Evolutionary conservation across 2,329 filamentous ascomycete genomes (phyloP).

Genomic region (Colletotrichum ledebouriae): DNA sequence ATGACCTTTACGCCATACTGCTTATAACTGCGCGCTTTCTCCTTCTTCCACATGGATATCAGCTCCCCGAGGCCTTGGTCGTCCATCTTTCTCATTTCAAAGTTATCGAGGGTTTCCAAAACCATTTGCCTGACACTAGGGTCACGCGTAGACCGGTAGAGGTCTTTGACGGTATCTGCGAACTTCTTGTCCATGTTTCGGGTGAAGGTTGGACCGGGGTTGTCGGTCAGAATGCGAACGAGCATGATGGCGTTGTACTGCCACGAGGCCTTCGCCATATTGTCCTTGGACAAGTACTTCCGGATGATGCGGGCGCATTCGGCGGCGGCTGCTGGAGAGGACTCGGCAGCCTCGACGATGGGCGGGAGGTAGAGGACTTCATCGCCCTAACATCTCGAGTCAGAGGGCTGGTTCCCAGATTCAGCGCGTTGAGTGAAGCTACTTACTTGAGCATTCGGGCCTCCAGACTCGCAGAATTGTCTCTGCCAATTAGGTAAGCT

Average conservation of each 20-base stretch:
- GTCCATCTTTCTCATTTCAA: constrained; percentile 78
- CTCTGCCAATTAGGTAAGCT: constrained; percentile 63
- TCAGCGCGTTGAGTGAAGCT: background rate
- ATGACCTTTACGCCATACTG: constrained; percentile 61
- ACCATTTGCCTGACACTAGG: constrained; percentile 86
- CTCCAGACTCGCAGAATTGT: constrained; percentile 84
- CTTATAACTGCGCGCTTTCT: constrained; percentile 77
- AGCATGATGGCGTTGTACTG: constrained; percentile 99
- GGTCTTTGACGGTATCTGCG: constrained; percentile 78
- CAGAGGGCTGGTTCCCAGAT: constrained; percentile 6
- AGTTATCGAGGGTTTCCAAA: constrained; percentile 85
- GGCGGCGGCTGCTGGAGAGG: constrained; percentile 85
- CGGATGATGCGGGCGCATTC: constrained; percentile 85
- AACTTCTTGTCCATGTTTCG: constrained; percentile 90
- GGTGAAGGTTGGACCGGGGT: constrained; percentile 92
- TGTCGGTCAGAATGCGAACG: constrained; percentile 89
- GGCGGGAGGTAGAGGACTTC: constrained; percentile 93
- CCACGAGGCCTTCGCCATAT: constrained; percentile 73
- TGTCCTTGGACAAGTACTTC: constrained; percentile 83
- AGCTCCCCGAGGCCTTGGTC: constrained; percentile 81
- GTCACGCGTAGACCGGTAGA: constrained; percentile 80
- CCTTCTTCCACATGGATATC: constrained; percentile 89
- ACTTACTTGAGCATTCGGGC: constrained; percentile 63
- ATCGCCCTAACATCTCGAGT: constrained; percentile 71
- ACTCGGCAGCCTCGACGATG: constrained; percentile 96